Percentiles rank a stretch among this genome's conserved stretches.
These are phyloP conservation scores for Moesziomyces parantarcticus DNA, from an alignment of 1,284 basidiomycete genomes.

Conservation along the genomic window DNA sequence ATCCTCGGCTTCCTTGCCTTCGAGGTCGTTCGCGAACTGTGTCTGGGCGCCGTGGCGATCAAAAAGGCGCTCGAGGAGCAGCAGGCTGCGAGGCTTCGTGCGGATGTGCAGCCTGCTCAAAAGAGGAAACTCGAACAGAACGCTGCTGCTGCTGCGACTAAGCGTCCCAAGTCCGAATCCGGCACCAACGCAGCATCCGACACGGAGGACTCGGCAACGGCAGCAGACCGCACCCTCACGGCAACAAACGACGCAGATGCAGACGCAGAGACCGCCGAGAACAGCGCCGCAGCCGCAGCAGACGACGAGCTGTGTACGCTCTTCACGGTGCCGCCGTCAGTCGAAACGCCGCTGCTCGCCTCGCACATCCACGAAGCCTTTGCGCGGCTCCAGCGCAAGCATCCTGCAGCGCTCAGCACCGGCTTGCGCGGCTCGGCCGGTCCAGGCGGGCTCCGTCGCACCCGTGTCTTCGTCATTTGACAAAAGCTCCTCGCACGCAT, in stretches of 20 bases:
- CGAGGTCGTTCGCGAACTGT: slow-evolving; percentile 93
- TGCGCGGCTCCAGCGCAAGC: slow-evolving; percentile 55
- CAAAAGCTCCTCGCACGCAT: background rate
- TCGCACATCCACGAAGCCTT: slow-evolving; percentile 65
- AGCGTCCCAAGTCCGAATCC: slow-evolving; percentile 14
- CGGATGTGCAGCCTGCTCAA: slow-evolving; percentile 14
- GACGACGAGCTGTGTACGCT: slow-evolving; percentile 50
- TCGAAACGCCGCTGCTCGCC: slow-evolving; percentile 51
- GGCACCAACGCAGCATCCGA: background rate
- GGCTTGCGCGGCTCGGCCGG: slow-evolving; percentile 48
- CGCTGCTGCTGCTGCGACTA: background rate
- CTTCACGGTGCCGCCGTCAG: slow-evolving; percentile 47
- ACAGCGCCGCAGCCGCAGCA: background rate
- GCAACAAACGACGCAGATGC: background rate
- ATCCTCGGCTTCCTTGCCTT: slow-evolving; percentile 96
- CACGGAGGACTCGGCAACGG: slow-evolving; percentile 1
- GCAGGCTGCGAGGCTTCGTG: slow-evolving; percentile 10
- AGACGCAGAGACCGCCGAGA: background rate
- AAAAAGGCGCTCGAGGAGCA: slow-evolving; percentile 55
- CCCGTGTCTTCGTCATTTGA: slow-evolving; percentile 61
- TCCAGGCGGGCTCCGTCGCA: slow-evolving; percentile 58
- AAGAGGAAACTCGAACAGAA: slow-evolving; percentile 13
- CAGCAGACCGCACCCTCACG: slow-evolving; percentile 4
- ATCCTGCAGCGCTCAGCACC: slow-evolving; percentile 40
- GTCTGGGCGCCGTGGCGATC: slow-evolving; percentile 71